Evolutionary conservation across 805 yeast genomes (phyloP).

Genomic region (Nakazawaea siamensis): DNA sequence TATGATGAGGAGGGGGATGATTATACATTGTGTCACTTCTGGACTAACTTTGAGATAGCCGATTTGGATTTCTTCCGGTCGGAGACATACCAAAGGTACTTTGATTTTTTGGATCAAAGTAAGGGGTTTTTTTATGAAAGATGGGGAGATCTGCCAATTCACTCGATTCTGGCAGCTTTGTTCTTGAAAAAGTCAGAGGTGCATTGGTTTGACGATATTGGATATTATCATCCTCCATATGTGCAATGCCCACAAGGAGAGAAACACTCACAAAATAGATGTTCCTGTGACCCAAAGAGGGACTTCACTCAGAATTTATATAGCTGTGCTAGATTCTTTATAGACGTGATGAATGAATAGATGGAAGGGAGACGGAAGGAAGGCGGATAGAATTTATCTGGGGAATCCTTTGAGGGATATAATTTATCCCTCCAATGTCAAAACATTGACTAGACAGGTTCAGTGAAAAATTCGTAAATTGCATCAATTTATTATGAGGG

Average conservation of each 20-base stretch:
- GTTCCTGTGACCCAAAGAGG: conserved; percentile 22
- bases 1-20: conserved; percentile 6
- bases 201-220: conserved; percentile 24
- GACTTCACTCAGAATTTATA: conserved; percentile 16
- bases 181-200: conserved; percentile 19
- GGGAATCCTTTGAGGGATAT: too few species aligned
- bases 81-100: conserved; percentile 47
- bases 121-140: conserved; percentile 85
- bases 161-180: conserved; percentile 33
- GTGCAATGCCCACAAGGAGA: conserved; percentile 22
- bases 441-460: too few species aligned
- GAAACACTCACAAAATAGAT: conserved; percentile 13
- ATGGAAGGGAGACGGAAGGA: too few species aligned
- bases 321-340: conserved; percentile 10
- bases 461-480: too few species aligned
- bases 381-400: too few species aligned
- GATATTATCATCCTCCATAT: conserved; percentile 26
- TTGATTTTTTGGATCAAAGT: conserved; percentile 50
- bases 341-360: conserved; percentile 4
- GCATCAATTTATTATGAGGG: too few species aligned
- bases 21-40: conserved; percentile 73
- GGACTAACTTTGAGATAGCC: conserved; percentile 77
- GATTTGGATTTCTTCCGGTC: conserved; percentile 58
- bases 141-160: conserved; percentile 77
- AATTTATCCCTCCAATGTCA: too few species aligned